These are phyloP conservation scores for Euphorbia pulcherrima DNA, from an alignment of 345 rosid genomes.

Conservation along the genomic window DNA sequence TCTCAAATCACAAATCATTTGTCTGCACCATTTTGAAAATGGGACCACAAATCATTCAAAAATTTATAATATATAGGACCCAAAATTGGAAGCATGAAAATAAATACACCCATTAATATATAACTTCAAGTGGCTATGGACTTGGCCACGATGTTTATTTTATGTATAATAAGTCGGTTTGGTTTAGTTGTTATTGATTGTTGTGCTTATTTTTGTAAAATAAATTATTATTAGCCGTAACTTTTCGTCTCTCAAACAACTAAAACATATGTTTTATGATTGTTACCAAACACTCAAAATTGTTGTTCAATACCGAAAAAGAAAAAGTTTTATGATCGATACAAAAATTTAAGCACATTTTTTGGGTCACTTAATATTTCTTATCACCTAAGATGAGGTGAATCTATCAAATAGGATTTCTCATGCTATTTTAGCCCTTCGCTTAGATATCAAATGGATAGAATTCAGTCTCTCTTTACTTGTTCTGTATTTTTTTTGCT, in stretches of 20 bases:
- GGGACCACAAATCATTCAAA: conserved; percentile 7
- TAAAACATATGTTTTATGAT: no score
- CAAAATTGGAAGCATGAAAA: background rate
- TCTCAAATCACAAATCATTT: background rate
- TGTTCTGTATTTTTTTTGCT: background rate
- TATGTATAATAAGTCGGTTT: no score
- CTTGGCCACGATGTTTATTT: conserved; percentile 18
- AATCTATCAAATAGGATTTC: conserved; percentile 65
- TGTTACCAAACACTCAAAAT: no score
- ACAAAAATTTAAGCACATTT: background rate
- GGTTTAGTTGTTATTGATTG: no score
- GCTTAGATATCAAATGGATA: conserved; percentile 60
- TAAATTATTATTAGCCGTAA: no score
- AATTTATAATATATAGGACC: conserved; percentile 3
- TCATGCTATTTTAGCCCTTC: conserved; percentile 73
- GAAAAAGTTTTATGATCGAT: no score
- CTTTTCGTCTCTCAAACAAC: no score
- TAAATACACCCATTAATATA: background rate
- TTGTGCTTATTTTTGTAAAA: no score
- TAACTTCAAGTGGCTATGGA: conserved; percentile 18
- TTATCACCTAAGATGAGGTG: conserved; percentile 61
- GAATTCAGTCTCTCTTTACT: conserved; percentile 24
- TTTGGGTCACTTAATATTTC: conserved; percentile 10
- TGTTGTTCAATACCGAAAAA: no score
- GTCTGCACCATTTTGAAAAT: background rate